Conservation (phyloP, 169 alveolate species). For the Babesia gibsoni region DNA sequence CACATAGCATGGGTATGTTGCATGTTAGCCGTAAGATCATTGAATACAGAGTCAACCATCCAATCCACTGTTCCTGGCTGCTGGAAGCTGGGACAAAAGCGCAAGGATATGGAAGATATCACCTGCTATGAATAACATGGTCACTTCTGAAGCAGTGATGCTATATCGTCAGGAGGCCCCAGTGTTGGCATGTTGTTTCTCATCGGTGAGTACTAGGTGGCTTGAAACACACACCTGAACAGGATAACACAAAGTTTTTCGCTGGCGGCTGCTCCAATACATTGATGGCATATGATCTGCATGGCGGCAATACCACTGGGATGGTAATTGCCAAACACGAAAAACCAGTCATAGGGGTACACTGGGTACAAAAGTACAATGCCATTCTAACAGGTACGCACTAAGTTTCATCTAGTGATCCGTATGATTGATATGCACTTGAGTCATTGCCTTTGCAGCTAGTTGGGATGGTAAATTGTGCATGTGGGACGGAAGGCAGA, state of each 20-base stretch:
- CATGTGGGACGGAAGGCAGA: constrained; percentile 66
- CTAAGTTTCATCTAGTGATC: not conserved
- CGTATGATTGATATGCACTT: not conserved
- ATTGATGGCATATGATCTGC: constrained; percentile 57
- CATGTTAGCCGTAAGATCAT: not conserved
- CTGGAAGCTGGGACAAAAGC: constrained; percentile 67
- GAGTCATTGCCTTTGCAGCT: not conserved
- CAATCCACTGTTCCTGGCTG: constrained; percentile 58
- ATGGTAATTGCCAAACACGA: constrained; percentile 58
- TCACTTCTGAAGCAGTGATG: constrained; percentile 37
- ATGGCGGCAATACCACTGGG: constrained; percentile 37
- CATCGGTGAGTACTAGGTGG: constrained; percentile 13
- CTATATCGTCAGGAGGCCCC: constrained; percentile 58
- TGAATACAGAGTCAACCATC: constrained; percentile 27
- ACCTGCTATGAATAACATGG: constrained; percentile 14
- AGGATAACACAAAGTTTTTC: constrained; percentile 52
- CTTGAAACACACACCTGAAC: not conserved
- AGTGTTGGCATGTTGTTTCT: constrained; percentile 40
- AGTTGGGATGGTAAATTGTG: constrained; percentile 65
- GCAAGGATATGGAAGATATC: constrained; percentile 49
- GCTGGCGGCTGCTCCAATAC: constrained; percentile 60
- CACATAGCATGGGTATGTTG: constrained; percentile 54
- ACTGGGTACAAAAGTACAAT: constrained; percentile 53
- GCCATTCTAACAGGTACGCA: constrained; percentile 18
- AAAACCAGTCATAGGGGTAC: constrained; percentile 55